Conservation (phyloP, 148 eudicot genomes). For the Euryodendron excelsum region DNA sequence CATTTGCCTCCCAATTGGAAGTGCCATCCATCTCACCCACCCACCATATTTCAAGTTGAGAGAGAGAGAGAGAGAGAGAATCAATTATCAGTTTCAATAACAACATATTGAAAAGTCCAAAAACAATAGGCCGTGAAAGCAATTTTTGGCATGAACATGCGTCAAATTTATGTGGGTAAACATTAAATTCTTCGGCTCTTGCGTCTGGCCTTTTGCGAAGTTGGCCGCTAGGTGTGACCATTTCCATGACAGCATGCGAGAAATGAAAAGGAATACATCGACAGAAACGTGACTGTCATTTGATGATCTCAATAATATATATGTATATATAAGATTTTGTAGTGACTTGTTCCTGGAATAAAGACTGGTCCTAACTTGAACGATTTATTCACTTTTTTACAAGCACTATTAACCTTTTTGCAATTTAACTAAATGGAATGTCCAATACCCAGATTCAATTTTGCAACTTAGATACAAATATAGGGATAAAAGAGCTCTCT, state of each 20-base stretch:
- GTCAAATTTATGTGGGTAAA: no score
- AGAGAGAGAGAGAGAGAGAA: constrained; percentile 1
- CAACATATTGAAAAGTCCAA: neutral
- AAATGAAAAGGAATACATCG: no score
- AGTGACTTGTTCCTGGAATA: neutral
- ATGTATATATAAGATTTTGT: no score
- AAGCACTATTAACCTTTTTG: no score
- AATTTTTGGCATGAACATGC: neutral
- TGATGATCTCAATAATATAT: neutral
- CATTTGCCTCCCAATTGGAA: neutral
- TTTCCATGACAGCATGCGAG: neutral
- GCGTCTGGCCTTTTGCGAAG: neutral
- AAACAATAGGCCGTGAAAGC: neutral
- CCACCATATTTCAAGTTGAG: neutral
- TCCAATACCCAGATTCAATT: no score
- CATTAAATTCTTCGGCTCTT: neutral
- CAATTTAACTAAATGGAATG: no score
- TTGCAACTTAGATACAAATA: no score
- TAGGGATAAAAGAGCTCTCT: neutral
- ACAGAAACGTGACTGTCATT: no score
- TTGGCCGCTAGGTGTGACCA: neutral
- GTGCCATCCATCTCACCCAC: constrained; percentile 15
- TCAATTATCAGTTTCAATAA: neutral
- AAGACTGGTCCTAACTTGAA: neutral
- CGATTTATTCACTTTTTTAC: no score